Percentiles rank a stretch among this genome's conserved stretches.
Conservation (phyloP, 2,329 filamentous ascomycete genomes). For the Claviceps sp. region DNA sequence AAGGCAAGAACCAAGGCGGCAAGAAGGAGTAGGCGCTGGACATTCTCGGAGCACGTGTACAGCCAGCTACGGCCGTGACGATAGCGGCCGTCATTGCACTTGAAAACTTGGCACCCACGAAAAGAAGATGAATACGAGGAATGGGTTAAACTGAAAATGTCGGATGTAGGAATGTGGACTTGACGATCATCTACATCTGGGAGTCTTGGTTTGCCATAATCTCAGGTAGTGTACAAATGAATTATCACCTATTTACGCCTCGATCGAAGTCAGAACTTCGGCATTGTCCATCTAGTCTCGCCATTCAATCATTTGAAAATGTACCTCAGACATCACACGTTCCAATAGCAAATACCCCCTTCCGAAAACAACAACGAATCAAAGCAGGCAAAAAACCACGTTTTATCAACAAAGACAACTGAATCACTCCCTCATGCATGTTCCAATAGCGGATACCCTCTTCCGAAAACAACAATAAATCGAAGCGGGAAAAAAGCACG, state of each 20-base stretch:
- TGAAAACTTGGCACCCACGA: background rate
- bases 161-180: conserved; percentile 6
- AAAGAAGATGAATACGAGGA: background rate
- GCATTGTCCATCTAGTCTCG: conserved; percentile 4
- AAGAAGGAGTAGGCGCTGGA: conserved; percentile 28
- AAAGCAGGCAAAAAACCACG: background rate
- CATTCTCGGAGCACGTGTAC: background rate
- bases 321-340: conserved; percentile 1
- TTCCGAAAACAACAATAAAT: background rate
- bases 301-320: conserved; percentile 4
- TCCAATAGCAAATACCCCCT: background rate
- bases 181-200: conserved; percentile 10
- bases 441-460: background rate
- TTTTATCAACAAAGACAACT: background rate
- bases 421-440: background rate
- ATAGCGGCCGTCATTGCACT: background rate
- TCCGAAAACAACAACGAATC: background rate
- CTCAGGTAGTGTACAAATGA: conserved; percentile 27
- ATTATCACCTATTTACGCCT: conserved; percentile 10
- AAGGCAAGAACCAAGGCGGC: conserved; percentile 48
- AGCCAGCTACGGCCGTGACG: background rate
- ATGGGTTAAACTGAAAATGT: background rate
- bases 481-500: background rate
- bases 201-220: conserved; percentile 12
- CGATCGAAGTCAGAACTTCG: conserved; percentile 6